These are phyloP conservation scores for Vitis hybrid DNA, from an alignment of 177 flowering plant species.

Conservation along the genomic window DNA sequence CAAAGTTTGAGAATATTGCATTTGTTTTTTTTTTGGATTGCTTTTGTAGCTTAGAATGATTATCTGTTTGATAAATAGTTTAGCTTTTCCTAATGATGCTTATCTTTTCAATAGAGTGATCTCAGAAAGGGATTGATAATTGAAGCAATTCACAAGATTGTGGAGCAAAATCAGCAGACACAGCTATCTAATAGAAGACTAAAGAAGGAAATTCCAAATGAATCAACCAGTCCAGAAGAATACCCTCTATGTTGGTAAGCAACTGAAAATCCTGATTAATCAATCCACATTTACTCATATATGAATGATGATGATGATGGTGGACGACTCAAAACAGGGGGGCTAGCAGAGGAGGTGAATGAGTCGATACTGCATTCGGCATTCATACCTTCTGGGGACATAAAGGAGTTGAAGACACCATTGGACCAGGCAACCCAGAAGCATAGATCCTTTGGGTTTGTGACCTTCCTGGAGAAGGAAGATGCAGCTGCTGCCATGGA, in stretches of 20 bases:
- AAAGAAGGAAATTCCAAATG: conserved; percentile 13
- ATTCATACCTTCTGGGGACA: conserved; percentile 94
- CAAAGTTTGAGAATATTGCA: too few species aligned
- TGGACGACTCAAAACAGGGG: conserved; percentile 41
- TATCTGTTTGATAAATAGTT: too few species aligned
- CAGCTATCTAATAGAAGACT: not conserved
- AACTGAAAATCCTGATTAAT: not conserved
- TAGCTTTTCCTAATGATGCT: too few species aligned
- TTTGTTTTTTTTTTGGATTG: too few species aligned
- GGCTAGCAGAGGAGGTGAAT: conserved; percentile 96
- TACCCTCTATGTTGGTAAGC: conserved; percentile 81
- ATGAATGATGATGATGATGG: conserved; percentile 6
- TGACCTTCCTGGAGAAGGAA: conserved; percentile 86
- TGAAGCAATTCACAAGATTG: too few species aligned
- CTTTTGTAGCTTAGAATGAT: too few species aligned
- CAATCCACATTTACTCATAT: not conserved
- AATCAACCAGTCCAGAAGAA: conserved; percentile 75
- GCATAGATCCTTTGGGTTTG: conserved; percentile 95
- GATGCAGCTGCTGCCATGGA: conserved; percentile 96
- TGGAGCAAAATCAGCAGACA: too few species aligned
- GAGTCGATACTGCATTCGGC: conserved; percentile 83
- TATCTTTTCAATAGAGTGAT: too few species aligned
- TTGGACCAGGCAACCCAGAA: conserved; percentile 94
- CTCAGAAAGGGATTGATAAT: too few species aligned
- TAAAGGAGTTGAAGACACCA: conserved; percentile 95